phyloP scores from a whole-genome alignment of 1,284 basidiomycete genomes.

The Xerocomus nothofagi region DNA sequence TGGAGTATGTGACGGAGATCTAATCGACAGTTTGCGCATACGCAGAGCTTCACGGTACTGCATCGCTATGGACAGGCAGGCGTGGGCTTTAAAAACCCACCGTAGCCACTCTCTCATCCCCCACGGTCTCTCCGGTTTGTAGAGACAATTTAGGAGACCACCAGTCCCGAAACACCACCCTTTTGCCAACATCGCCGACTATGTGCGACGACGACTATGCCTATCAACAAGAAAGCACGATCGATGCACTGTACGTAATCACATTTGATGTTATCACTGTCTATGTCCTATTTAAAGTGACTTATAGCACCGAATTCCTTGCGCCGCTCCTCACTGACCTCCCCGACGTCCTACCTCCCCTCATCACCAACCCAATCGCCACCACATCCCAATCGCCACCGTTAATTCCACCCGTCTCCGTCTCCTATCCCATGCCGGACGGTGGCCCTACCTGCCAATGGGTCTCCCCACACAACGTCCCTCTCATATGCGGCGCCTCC shows the following conservation, averaged over 20 bases:
- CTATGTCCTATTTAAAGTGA: not conserved
- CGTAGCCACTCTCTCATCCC: not conserved
- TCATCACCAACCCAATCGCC: not conserved
- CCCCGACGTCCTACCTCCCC: not conserved
- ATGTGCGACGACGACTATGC: slow-evolving; percentile 11
- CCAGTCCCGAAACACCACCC: not conserved
- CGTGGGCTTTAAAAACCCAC: slow-evolving; percentile 9
- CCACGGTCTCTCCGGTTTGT: not conserved
- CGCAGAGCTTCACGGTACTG: not conserved
- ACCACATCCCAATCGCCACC: not conserved
- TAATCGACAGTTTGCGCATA: not conserved
- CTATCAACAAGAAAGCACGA: not conserved
- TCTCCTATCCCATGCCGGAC: not conserved
- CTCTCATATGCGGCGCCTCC: slow-evolving; percentile 3
- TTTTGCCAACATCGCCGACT: not conserved
- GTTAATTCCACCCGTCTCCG: not conserved
- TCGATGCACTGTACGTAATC: slow-evolving; percentile 16
- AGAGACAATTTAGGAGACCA: not conserved
- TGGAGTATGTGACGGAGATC: not conserved
- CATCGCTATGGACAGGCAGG: not conserved
- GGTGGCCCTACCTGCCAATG: slow-evolving; percentile 11
- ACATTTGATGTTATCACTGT: not conserved
- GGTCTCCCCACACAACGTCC: not conserved
- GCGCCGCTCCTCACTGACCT: slow-evolving; percentile 16
- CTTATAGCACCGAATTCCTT: slow-evolving; percentile 19